phyloP scores from a whole-genome alignment of 2,329 filamentous ascomycete species.

The Corynespora cassiicola region DNA sequence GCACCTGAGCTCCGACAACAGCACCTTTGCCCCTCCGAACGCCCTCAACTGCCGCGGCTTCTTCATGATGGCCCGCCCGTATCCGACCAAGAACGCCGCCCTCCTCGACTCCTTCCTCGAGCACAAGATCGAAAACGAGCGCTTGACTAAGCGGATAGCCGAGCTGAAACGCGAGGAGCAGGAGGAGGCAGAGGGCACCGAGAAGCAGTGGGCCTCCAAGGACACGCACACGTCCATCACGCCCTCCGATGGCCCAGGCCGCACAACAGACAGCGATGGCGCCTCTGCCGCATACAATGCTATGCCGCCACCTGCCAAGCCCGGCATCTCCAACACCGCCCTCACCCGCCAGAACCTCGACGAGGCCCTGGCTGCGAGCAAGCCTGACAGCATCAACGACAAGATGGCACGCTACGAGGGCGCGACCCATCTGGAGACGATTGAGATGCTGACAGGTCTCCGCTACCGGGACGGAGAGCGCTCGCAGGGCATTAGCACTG shows the following conservation, averaged over 20 bases:
- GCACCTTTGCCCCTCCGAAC: constrained; percentile 67
- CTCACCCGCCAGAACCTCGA: constrained; percentile 83
- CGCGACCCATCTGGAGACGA: constrained; percentile 76
- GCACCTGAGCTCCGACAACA: constrained; percentile 76
- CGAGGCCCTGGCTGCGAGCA: constrained; percentile 69
- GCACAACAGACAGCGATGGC: constrained; percentile 37
- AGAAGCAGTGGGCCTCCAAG: constrained; percentile 64
- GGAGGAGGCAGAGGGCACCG: constrained; percentile 74
- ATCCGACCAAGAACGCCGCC: constrained; percentile 85
- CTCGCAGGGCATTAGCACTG: constrained; percentile 85
- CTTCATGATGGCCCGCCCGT: constrained; percentile 91
- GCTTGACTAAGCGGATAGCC: constrained; percentile 80
- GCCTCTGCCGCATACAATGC: constrained; percentile 53
- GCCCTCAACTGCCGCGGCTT: constrained; percentile 78
- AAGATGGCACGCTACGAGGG: constrained; percentile 86
- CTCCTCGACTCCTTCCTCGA: constrained; percentile 92
- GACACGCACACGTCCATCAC: constrained; percentile 63
- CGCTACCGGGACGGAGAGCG: constrained; percentile 88
- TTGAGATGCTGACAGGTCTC: constrained; percentile 91
- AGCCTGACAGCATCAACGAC: constrained; percentile 78
- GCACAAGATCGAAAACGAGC: constrained; percentile 95
- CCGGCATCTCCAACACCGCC: constrained; percentile 67
- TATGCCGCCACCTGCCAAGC: constrained; percentile 73
- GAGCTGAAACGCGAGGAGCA: constrained; percentile 86
- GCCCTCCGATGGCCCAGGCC: constrained; percentile 47